A percentile compares a stretch with the other conserved stretches of the same genome.
Conservation (phyloP, 2,329 filamentous ascomycete genomes). For the Penicillium sp. region DNA sequence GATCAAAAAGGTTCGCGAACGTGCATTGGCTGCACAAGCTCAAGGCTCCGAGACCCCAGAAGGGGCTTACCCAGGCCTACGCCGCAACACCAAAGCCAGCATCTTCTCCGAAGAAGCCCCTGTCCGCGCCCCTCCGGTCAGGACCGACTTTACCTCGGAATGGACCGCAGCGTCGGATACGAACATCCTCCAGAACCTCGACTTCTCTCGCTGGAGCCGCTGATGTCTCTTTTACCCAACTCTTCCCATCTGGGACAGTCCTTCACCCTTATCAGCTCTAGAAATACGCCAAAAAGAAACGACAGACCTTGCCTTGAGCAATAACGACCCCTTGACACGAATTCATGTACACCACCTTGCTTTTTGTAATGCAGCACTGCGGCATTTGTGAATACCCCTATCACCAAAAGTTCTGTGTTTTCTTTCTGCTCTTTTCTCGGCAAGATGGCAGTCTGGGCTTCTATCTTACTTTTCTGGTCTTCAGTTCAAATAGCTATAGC, state of each 20-base stretch:
- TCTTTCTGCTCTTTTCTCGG: conserved; percentile 4
- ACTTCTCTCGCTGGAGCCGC: conserved; percentile 45
- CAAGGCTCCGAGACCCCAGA: conserved; percentile 30
- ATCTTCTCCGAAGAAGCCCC: conserved; percentile 37
- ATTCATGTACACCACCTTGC: conserved; percentile 28
- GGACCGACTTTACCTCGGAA: conserved; percentile 36
- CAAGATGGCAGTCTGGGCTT: not conserved
- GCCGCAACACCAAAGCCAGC: conserved; percentile 40
- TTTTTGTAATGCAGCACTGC: conserved; percentile 20
- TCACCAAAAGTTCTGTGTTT: conserved; percentile 23
- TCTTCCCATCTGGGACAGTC: not conserved
- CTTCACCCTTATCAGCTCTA: not conserved
- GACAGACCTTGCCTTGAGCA: conserved; percentile 3
- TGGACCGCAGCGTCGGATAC: conserved; percentile 39
- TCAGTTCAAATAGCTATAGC: conserved; percentile 1
- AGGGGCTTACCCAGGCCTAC: conserved; percentile 33
- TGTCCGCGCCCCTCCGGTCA: conserved; percentile 32
- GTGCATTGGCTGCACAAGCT: conserved; percentile 33
- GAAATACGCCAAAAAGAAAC: conserved; percentile 10
- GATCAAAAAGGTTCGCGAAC: conserved; percentile 76
- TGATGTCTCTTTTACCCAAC: conserved; percentile 15
- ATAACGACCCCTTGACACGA: conserved; percentile 19
- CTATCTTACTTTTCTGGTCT: not conserved
- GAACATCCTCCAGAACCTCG: conserved; percentile 40
- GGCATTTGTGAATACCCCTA: conserved; percentile 32